phyloP scores from a whole-genome alignment of 371 early-diverging fungal genomes.

The Batrachochytrium dendrobatidis region DNA sequence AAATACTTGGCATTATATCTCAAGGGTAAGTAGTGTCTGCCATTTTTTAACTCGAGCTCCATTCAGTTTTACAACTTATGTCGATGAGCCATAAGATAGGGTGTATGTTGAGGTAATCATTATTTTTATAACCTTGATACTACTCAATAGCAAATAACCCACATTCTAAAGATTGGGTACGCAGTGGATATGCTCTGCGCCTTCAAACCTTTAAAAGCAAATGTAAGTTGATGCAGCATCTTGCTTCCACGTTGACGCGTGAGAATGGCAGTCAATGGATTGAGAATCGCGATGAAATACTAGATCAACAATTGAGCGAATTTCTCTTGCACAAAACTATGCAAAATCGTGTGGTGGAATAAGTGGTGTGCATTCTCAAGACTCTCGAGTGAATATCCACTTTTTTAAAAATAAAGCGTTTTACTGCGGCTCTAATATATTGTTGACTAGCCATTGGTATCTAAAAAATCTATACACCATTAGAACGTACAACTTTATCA shows the following conservation, averaged over 20 bases:
- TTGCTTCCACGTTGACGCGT: background rate
- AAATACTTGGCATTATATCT: constrained; percentile 38
- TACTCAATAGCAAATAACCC: constrained; percentile 32
- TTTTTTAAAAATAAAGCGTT: no score
- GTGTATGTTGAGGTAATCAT: background rate
- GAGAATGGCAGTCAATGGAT: background rate
- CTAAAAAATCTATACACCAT: no score
- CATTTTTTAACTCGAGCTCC: background rate
- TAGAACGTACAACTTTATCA: no score
- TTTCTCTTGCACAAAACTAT: background rate
- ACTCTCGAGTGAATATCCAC: no score
- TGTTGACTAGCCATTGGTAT: no score
- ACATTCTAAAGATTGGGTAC: constrained; percentile 31
- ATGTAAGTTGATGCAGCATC: constrained; percentile 26
- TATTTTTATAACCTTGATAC: background rate
- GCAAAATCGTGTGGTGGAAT: no score
- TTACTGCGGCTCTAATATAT: no score
- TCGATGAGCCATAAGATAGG: background rate
- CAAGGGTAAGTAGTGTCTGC: constrained; percentile 26
- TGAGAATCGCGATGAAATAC: background rate
- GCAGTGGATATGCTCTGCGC: constrained; percentile 17
- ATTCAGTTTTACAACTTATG: background rate
- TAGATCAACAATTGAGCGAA: background rate
- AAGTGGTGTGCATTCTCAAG: no score
- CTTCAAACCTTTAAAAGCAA: constrained; percentile 25